phyloP scores from a whole-genome alignment of 148 eudicot species.

The Arbutus unedo region DNA sequence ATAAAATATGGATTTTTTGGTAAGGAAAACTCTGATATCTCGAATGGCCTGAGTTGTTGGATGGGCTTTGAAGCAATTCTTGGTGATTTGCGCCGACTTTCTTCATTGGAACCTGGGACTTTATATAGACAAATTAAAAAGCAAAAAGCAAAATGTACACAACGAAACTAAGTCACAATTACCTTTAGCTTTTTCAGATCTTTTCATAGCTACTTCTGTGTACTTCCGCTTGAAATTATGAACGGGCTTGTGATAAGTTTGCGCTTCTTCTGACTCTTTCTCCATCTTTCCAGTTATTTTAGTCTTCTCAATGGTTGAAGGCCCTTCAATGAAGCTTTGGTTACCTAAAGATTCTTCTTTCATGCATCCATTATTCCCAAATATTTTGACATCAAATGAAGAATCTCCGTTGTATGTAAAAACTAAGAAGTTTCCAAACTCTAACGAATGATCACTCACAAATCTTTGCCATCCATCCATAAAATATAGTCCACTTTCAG shows the following conservation, averaged over 20 bases:
- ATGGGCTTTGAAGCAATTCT: background rate
- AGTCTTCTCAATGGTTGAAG: background rate
- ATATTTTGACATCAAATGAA: constrained; percentile 26
- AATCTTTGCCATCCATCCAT: constrained; percentile 29
- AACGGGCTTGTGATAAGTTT: background rate
- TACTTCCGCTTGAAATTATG: background rate
- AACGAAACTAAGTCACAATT: background rate
- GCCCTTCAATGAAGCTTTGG: background rate
- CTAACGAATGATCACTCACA: constrained; percentile 17
- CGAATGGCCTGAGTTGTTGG: background rate
- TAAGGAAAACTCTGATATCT: background rate
- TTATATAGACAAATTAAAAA: background rate
- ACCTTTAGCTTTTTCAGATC: constrained; percentile 2
- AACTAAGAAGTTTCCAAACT: constrained; percentile 18
- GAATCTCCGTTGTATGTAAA: constrained; percentile 16
- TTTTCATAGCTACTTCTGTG: background rate
- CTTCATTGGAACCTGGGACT: constrained; percentile 3
- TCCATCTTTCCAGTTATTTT: background rate
- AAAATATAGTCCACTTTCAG: constrained; percentile 15
- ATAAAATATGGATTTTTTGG: constrained; percentile 10
- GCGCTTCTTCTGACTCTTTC: constrained; percentile 10
- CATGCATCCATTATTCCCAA: constrained; percentile 24
- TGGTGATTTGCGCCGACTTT: background rate
- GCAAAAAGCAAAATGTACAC: background rate
- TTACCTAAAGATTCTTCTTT: constrained; percentile 11